Evolutionary conservation across 192 early-diverging fungal genomes (phyloP).

Genomic region (Coemansia sp.): DNA sequence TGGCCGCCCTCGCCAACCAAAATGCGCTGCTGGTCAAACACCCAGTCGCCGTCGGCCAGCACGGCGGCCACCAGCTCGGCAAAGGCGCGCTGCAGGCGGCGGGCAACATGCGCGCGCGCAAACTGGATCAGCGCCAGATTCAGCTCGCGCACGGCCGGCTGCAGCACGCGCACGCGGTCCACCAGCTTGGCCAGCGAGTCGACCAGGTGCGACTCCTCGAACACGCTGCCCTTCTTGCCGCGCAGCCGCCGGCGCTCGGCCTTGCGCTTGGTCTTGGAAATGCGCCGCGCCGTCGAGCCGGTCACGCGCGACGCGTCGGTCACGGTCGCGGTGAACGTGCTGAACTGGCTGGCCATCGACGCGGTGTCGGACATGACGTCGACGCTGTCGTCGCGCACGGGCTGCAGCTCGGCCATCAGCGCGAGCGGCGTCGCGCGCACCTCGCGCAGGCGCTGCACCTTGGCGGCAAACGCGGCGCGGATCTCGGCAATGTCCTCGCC

Average conservation of each 20-base stretch:
- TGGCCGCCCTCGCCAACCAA: constrained; percentile 22
- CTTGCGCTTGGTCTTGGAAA: constrained; percentile 61
- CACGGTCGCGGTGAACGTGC: constrained; percentile 66
- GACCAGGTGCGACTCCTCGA: constrained; percentile 87
- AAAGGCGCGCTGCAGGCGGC: constrained; percentile 53
- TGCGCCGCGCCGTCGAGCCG: constrained; percentile 44
- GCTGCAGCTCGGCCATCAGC: constrained; percentile 1
- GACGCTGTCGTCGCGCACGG: constrained; percentile 62
- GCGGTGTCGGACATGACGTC: constrained; percentile 96
- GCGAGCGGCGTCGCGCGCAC: constrained; percentile 32
- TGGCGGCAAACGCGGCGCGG: constrained; percentile 16
- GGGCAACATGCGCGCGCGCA: constrained; percentile 46
- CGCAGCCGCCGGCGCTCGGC: constrained; percentile 73
- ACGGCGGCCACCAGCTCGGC: constrained; percentile 44
- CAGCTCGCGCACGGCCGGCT: constrained; percentile 56
- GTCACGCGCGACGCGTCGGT: constrained; percentile 62
- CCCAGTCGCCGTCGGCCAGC: constrained; percentile 24
- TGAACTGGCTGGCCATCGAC: constrained; percentile 86
- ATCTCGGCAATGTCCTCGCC: constrained; percentile 42
- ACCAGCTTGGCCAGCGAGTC: constrained; percentile 52
- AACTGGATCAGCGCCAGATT: constrained; percentile 52
- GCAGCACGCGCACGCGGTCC: constrained; percentile 27
- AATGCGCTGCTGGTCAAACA: constrained; percentile 53
- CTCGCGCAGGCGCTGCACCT: constrained; percentile 23
- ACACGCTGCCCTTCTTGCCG: constrained; percentile 84